Conservation (phyloP, 2,329 filamentous ascomycete species). For the Paraphaeosphaeria sporulosa region DNA sequence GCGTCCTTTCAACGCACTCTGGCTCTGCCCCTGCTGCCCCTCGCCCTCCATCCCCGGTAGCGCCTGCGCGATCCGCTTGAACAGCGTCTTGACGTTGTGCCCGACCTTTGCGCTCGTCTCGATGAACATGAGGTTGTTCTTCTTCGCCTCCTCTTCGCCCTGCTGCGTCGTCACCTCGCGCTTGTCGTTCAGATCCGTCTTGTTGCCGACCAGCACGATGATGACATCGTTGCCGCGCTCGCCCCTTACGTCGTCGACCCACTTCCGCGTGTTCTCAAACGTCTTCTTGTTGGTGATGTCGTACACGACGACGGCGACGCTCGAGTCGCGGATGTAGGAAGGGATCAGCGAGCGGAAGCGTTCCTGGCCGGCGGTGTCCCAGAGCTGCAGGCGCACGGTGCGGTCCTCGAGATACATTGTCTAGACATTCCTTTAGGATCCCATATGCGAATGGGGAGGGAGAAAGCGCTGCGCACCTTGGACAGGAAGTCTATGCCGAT, state of each 20-base stretch:
- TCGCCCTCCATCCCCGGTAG: slow-evolving; percentile 97
- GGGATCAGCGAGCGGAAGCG: slow-evolving; percentile 96
- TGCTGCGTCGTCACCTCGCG: slow-evolving; percentile 95
- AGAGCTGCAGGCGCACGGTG: slow-evolving; percentile 95
- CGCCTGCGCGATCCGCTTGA: slow-evolving; percentile 97
- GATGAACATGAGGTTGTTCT: slow-evolving; percentile 98
- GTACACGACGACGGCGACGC: slow-evolving; percentile 97
- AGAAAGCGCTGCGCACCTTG: slow-evolving; percentile 69
- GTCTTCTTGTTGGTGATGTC: slow-evolving; percentile 97
- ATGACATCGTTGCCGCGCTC: slow-evolving; percentile 99
- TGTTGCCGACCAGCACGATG: slow-evolving; percentile 97
- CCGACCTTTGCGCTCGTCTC: slow-evolving; percentile 98
- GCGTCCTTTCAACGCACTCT: slow-evolving; percentile 69
- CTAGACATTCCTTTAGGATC: slow-evolving; percentile 54
- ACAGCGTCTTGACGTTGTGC: slow-evolving; percentile 97
- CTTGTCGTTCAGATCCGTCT: slow-evolving; percentile 98
- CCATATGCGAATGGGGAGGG: neutral
- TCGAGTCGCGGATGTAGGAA: slow-evolving; percentile 97
- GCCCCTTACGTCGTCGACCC: slow-evolving; percentile 97
- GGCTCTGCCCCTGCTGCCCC: slow-evolving; percentile 76
- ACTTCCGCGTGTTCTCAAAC: slow-evolving; percentile 98
- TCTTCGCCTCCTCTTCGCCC: slow-evolving; percentile 97
- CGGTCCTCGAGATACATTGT: slow-evolving; percentile 99
- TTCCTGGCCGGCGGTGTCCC: slow-evolving; percentile 98
- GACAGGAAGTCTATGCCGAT: slow-evolving; percentile 99